Conservation (phyloP, 768 basidiomycete species). For the Auriculariales sp. region DNA sequence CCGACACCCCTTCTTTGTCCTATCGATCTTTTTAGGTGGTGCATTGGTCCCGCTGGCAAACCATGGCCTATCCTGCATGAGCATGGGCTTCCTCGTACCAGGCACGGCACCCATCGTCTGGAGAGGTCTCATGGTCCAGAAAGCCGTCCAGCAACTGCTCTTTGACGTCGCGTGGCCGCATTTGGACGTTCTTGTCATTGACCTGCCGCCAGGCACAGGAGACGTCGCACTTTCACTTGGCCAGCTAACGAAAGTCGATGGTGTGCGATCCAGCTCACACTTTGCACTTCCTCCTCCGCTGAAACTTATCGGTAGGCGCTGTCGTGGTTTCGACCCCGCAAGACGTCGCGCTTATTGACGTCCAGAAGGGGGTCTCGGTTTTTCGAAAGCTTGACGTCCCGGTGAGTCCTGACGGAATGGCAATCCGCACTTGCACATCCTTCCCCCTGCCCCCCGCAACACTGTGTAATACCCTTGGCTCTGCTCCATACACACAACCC, state of each 20-base stretch:
- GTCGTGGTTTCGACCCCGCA: constrained; percentile 95
- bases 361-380: constrained; percentile 86
- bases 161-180: constrained; percentile 89
- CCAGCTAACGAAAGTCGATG: constrained; percentile 72
- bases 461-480: not conserved
- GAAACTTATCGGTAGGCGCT: constrained; percentile 37
- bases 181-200: constrained; percentile 78
- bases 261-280: constrained; percentile 24
- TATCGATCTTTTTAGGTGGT: constrained; percentile 34
- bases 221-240: constrained; percentile 89
- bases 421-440: not conserved
- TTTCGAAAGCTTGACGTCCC: constrained; percentile 80
- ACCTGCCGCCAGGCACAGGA: constrained; percentile 96
- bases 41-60: constrained; percentile 72
- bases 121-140: constrained; percentile 97
- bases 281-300: not conserved
- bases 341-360: constrained; percentile 83
- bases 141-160: constrained; percentile 88
- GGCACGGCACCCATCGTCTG: constrained; percentile 67
- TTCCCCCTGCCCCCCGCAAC: not conserved
- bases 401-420: no score
- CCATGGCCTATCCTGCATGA: constrained; percentile 88
- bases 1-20: not conserved
- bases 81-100: constrained; percentile 89
- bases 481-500: not conserved